Percentiles rank a stretch among this genome's conserved stretches.
Conservation (phyloP, 2,329 filamentous ascomycete genomes). For the Hypoxylon sp. region DNA sequence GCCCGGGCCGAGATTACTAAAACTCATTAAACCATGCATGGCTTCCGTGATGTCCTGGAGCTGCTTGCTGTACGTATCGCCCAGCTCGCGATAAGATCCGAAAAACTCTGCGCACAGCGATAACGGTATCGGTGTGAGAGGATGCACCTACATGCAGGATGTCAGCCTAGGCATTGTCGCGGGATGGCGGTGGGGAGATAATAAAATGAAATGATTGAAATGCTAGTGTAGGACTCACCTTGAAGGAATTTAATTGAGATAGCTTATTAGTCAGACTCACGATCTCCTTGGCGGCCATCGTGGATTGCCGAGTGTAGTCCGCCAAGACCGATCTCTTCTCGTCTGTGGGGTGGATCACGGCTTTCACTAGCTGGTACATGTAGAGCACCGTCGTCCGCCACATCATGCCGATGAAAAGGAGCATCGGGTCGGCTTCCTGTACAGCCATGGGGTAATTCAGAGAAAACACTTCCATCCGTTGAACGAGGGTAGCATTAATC, state of each 20-base stretch:
- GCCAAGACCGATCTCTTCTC: conserved; percentile 36
- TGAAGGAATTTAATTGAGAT: conserved; percentile 42
- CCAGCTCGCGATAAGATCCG: conserved; percentile 35
- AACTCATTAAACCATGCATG: conserved; percentile 42
- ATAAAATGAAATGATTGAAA: no score
- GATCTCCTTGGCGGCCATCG: conserved; percentile 41
- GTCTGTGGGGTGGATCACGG: conserved; percentile 29
- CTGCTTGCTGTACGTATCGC: conserved; percentile 41
- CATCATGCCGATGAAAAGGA: conserved; percentile 45
- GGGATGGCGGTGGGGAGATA: background rate
- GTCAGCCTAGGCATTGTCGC: conserved; percentile 9
- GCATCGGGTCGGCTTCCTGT: conserved; percentile 42
- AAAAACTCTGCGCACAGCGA: conserved; percentile 41
- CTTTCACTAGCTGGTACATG: conserved; percentile 39
- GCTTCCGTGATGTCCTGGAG: conserved; percentile 40
- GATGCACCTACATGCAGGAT: conserved; percentile 34
- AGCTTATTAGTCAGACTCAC: conserved; percentile 41
- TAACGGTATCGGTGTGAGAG: conserved; percentile 42
- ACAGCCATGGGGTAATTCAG: conserved; percentile 31
- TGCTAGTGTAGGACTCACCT: conserved; percentile 24
- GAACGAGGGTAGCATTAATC: conserved; percentile 33
- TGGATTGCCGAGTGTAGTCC: conserved; percentile 42
- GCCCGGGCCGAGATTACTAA: conserved; percentile 38
- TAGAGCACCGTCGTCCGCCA: conserved; percentile 42
- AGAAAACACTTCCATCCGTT: conserved; percentile 38